Evolutionary conservation across 306 rosid genomes (phyloP), one percentile per base, ranked within the genome.

Genomic region (Lablab purpureus): DNA sequence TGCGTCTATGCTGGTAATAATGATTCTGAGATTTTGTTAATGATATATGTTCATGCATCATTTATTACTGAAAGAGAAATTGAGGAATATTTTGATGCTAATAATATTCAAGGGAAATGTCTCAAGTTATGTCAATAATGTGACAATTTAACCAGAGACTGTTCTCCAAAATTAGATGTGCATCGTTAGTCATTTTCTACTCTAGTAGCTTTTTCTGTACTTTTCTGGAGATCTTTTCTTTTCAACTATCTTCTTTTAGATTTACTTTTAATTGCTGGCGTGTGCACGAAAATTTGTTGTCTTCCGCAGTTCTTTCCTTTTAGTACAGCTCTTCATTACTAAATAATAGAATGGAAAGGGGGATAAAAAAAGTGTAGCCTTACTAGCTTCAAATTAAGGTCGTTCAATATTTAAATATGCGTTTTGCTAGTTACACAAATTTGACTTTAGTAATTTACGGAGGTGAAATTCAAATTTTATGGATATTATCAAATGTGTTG

Each of bases 1-100:
- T 36, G 97, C 99, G 58, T 91, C 97, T 7, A 92, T 95, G 99
- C 87, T 95, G 97, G 98, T 93, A 92, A 87, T 67, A 55, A 71
- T 72, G 45, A 43, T 30, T 34, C 13, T 79, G 27, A 23, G 52
- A 13, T 67, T 67, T n/a, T 70, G 67, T 58, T 84, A 23, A 64
- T 37, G 51, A 34, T 40, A 40, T 40, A 40, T 69, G 2, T 62
- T 15, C 69, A 18, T 55, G 36, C 78, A 50, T 71, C 78, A 50
- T 71, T 22, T 71, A 72, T 46, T 43, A 37, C 47, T 77, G 73
- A 73, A 30, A 34, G 54, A 52, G 54, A 63, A 71, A 14, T 55
- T 45, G 34, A 50, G 37, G 63, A 51, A 14, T 41, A 21, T 51
- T 41, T 18, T 62, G 14, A 41, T 12, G 41, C 40, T 56, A 36